Conservation (phyloP, 768 basidiomycete species). For the Boletus sensibilis region DNA sequence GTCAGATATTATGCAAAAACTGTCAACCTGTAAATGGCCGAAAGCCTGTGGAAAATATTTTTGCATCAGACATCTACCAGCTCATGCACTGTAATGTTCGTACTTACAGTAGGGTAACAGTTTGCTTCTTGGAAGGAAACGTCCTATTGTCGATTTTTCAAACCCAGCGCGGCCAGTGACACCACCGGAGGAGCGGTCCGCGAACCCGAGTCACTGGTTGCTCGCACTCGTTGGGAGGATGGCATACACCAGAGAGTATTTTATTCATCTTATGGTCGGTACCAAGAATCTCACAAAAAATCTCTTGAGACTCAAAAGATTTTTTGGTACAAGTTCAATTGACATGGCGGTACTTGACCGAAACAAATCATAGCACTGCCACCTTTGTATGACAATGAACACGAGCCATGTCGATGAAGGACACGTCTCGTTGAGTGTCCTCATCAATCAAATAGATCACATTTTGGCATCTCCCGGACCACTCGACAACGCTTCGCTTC, state of each 20-base stretch:
- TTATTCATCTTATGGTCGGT: neutral
- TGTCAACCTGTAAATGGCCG: neutral
- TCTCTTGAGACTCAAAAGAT: no score
- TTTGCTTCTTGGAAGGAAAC: neutral
- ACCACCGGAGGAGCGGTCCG: neutral
- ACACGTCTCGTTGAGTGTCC: constrained; percentile 38
- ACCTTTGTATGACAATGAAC: constrained; percentile 2
- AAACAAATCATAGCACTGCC: neutral
- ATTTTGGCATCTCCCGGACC: constrained; percentile 53
- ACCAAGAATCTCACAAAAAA: no score
- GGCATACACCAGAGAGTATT: no score
- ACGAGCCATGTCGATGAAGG: neutral
- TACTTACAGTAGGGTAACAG: neutral
- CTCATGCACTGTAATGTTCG: neutral
- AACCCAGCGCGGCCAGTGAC: neutral
- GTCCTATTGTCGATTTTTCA: neutral
- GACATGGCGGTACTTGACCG: neutral
- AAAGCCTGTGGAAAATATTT: neutral
- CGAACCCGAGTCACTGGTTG: no score
- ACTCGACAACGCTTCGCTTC: constrained; percentile 62
- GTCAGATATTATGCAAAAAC: neutral
- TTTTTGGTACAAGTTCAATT: no score
- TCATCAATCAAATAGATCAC: constrained; percentile 64
- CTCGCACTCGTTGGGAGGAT: no score
- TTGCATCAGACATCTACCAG: neutral